These are phyloP conservation scores for Trichoderma orchidacearum DNA, from an alignment of 495 filamentous ascomycete genomes.

Conservation along the genomic window DNA sequence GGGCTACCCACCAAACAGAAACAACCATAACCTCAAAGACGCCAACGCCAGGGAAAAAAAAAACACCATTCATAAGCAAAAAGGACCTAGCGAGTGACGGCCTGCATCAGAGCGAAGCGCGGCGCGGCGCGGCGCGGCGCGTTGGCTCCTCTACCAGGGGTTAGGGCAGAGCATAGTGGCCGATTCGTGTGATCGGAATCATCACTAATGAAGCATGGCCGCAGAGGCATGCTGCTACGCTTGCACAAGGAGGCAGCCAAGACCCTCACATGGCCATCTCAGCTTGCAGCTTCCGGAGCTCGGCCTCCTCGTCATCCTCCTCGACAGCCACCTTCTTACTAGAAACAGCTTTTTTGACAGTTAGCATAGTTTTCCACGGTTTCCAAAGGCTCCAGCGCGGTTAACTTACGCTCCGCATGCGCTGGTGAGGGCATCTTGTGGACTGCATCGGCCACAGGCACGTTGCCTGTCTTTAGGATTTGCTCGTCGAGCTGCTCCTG, in stretches of 20 bases:
- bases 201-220: neutral
- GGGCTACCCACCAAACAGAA: neutral
- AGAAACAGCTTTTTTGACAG: slow-evolving; percentile 2
- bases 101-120: too few relatives aligned
- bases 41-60: slow-evolving; percentile 1
- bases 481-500: slow-evolving; percentile 82
- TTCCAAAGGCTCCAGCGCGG: neutral
- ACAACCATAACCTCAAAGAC: neutral
- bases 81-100: neutral
- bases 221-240: neutral
- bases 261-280: slow-evolving; percentile 84
- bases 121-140: too few relatives aligned
- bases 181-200: neutral
- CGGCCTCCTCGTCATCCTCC: slow-evolving; percentile 92
- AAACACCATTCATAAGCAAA: neutral
- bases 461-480: slow-evolving; percentile 81
- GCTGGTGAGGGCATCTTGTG: slow-evolving; percentile 57
- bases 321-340: slow-evolving; percentile 43
- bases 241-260: neutral
- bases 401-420: slow-evolving; percentile 58
- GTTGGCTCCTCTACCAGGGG: neutral
- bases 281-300: slow-evolving; percentile 83
- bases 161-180: neutral
- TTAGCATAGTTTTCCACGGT: slow-evolving; percentile 11
- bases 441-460: slow-evolving; percentile 51